Evolutionary conservation across 2,329 filamentous ascomycete species (phyloP), one percentile per base, ranked within the genome.

Genomic region (Aspergillus proliferans): DNA sequence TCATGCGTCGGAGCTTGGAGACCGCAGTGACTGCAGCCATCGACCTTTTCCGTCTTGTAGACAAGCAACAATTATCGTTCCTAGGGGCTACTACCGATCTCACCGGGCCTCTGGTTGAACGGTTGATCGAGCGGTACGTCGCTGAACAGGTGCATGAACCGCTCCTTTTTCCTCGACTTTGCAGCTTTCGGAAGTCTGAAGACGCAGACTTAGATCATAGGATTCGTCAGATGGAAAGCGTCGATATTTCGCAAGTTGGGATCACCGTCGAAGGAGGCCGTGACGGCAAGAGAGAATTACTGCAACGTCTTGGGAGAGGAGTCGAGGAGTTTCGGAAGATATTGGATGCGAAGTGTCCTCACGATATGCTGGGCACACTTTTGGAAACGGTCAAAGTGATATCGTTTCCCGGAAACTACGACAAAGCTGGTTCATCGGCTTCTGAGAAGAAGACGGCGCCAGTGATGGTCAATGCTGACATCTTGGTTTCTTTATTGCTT

Each of bases 191-290:
- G 56, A 80, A 86, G 45, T 77, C 83, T 0, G 91, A 96, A 56
- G 93, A 98, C 62, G 74, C 87, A 7, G 90, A 96, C 59, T 76
- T 98, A 5, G 92, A 97, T 64, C 82, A 84, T 22, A 90, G 93
- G 63, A 93, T 96, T 48, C 83, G 87, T 39, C 88, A 95, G 65
- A 97, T 97, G 89, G 84, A 89, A 60, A 87, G 85, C 60, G 84
- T 98, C 48, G 93, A 98, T 68, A 87, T 98, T 47, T 93, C 90
- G 1, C 93, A 98, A 69, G 83, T 98, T 14, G 93, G 93, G 1
- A 90, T 98, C 46, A 78, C 82, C 3, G 88, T 96, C 42, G 86
- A 91, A 51, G 87, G 87, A 41, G 88, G 88, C 0, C 80, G 80
- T 47, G 79, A 79, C 57, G 88, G 84, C 30, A 97, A 95, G 64